Conservation (phyloP, 129 eudicot species). For the Kitagawia praeruptora region DNA sequence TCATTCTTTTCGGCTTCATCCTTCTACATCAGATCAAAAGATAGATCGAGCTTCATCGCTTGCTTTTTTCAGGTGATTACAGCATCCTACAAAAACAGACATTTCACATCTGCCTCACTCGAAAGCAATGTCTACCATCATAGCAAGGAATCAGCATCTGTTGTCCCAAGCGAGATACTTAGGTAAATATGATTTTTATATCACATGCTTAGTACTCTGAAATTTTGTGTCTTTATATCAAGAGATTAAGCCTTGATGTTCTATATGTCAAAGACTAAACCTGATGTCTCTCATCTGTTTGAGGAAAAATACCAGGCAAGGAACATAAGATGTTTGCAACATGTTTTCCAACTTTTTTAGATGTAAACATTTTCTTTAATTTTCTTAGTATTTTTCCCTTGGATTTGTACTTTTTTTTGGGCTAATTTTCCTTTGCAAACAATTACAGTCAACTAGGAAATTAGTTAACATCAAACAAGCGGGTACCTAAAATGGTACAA, state of each 20-base stretch:
- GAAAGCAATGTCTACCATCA: neutral
- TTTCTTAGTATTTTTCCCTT: no score
- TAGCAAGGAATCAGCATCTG: conserved; percentile 10
- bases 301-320: no score
- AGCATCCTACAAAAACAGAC: conserved; percentile 33
- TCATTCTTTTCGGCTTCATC: conserved; percentile 15
- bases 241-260: neutral
- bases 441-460: no score
- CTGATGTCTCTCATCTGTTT: no score
- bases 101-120: neutral
- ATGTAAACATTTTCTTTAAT: no score
- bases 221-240: neutral
- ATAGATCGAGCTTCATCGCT: conserved; percentile 16
- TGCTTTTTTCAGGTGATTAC: conserved; percentile 31
- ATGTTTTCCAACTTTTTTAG: no score
- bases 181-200: neutral
- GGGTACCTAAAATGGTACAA: no score
- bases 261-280: no score
- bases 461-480: no score
- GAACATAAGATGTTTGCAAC: no score
- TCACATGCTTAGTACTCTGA: neutral
- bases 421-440: no score
- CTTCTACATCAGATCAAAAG: neutral
- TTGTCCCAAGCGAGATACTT: conserved; percentile 15
- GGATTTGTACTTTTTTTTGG: no score